These are phyloP conservation scores for Amborella trichopoda DNA, from an alignment of 164 flowering plant species.

Conservation along the genomic window DNA sequence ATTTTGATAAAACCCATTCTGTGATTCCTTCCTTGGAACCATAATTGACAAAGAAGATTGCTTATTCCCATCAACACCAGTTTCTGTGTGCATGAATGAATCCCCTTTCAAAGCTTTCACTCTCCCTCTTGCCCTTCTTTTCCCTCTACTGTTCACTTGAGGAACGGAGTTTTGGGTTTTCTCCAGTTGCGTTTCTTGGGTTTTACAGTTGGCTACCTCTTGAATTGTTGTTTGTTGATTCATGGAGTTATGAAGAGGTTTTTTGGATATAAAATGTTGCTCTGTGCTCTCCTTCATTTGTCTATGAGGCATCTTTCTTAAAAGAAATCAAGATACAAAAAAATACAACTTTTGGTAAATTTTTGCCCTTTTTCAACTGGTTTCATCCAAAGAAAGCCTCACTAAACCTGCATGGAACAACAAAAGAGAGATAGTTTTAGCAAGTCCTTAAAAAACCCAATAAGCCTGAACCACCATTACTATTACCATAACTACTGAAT, in stretches of 20 bases:
- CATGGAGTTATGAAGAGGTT: constrained; percentile 22
- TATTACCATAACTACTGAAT: too few species aligned
- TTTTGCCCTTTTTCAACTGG: too few species aligned
- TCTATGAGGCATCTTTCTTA: constrained; percentile 20
- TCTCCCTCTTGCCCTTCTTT: constrained; percentile 20
- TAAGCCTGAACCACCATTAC: too few species aligned
- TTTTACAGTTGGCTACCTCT: constrained; percentile 3
- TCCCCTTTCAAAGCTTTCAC: constrained; percentile 15
- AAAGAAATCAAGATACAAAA: not conserved
- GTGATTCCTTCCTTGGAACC: too few species aligned
- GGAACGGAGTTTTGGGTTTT: too few species aligned
- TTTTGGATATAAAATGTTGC: constrained; percentile 21
- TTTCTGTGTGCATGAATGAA: constrained; percentile 5
- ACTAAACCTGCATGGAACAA: too few species aligned
- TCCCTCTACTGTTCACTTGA: constrained; percentile 16
- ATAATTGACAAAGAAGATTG: not conserved
- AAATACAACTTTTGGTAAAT: too few species aligned
- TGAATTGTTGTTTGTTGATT: constrained; percentile 14
- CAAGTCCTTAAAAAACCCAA: too few species aligned
- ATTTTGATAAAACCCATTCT: not conserved
- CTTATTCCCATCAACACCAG: constrained; percentile 4
- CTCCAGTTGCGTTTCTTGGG: constrained; percentile 11
- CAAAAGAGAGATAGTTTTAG: too few species aligned
- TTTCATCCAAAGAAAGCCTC: too few species aligned
- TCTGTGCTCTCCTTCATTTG: constrained; percentile 24